phyloP scores from a whole-genome alignment of 257 asterid species.

The Fraxinus excelsior region DNA sequence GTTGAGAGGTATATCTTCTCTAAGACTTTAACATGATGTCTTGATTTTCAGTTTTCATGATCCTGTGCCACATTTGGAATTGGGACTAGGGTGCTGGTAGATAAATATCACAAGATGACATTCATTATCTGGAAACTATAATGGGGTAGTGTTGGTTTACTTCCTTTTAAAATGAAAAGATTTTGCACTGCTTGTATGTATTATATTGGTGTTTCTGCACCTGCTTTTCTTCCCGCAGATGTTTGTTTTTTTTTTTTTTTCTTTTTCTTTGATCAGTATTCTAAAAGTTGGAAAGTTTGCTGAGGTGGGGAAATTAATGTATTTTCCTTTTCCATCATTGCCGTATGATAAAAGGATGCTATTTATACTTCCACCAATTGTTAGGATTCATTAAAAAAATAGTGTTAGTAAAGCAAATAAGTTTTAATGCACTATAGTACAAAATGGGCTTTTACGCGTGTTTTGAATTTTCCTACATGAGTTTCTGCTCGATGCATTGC shows the following conservation, averaged over 20 bases:
- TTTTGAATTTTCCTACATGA: not conserved
- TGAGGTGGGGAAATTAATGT: not conserved
- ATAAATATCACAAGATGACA: not conserved
- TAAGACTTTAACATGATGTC: not conserved
- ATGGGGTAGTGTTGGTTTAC: not conserved
- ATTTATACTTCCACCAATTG: not conserved
- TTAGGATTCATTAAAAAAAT: too few species aligned
- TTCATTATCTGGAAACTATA: not conserved
- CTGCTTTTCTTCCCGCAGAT: not conserved
- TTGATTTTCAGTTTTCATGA: not conserved
- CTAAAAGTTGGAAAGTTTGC: not conserved
- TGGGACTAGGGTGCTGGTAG: not conserved
- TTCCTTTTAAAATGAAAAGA: not conserved
- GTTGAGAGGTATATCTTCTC: constrained; percentile 59
- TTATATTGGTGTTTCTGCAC: not conserved
- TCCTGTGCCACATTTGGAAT: not conserved
- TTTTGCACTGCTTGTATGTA: not conserved
- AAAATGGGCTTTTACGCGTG: not conserved
- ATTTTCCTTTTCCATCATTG: not conserved
- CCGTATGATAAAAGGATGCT: not conserved
- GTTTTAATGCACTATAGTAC: not conserved
- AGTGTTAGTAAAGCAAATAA: not conserved
- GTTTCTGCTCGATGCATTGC: not conserved
- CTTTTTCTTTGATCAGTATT: not conserved
- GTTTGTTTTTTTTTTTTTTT: too few species aligned